Conservation (phyloP, 352 stramenopile species). For the Phytophthora tentaculata region DNA sequence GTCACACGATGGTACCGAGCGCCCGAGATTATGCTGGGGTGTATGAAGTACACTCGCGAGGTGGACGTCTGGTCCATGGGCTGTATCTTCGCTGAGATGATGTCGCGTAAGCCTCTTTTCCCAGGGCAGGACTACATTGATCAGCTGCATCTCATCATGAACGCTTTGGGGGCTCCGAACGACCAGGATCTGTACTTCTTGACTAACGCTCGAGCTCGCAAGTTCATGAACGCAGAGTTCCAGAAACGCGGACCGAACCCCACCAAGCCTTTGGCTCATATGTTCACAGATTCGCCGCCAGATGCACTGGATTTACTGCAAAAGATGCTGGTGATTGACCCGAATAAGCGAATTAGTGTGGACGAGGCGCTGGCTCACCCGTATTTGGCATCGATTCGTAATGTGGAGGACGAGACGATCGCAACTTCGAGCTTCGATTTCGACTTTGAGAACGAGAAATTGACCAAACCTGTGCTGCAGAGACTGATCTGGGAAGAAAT, state of each 20-base stretch:
- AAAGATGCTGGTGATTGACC: slow-evolving; percentile 94
- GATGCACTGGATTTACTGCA: slow-evolving; percentile 89
- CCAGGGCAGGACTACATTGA: slow-evolving; percentile 95
- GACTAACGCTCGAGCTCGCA: slow-evolving; percentile 89
- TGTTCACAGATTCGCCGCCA: slow-evolving; percentile 74
- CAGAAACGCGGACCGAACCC: slow-evolving; percentile 71
- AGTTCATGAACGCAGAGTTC: slow-evolving; percentile 87
- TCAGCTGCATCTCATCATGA: slow-evolving; percentile 97
- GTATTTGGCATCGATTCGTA: slow-evolving; percentile 90
- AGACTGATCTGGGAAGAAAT: slow-evolving; percentile 90
- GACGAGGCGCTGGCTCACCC: slow-evolving; percentile 91
- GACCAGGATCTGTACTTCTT: slow-evolving; percentile 97
- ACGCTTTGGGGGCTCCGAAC: slow-evolving; percentile 94
- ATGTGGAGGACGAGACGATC: slow-evolving; percentile 89
- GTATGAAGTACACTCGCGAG: slow-evolving; percentile 88
- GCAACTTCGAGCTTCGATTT: slow-evolving; percentile 78
- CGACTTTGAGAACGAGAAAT: slow-evolving; percentile 88
- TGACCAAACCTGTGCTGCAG: slow-evolving; percentile 84
- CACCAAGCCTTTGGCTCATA: slow-evolving; percentile 66
- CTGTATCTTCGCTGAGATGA: slow-evolving; percentile 99
- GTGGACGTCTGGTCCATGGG: slow-evolving; percentile 97
- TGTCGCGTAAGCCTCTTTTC: slow-evolving; percentile 97
- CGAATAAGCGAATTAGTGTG: slow-evolving; percentile 91
- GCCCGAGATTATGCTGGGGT: slow-evolving; percentile 85
- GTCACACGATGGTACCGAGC: slow-evolving; percentile 93